Conservation (phyloP, 352 stramenopile species). For the Peronospora belbahrii region DNA sequence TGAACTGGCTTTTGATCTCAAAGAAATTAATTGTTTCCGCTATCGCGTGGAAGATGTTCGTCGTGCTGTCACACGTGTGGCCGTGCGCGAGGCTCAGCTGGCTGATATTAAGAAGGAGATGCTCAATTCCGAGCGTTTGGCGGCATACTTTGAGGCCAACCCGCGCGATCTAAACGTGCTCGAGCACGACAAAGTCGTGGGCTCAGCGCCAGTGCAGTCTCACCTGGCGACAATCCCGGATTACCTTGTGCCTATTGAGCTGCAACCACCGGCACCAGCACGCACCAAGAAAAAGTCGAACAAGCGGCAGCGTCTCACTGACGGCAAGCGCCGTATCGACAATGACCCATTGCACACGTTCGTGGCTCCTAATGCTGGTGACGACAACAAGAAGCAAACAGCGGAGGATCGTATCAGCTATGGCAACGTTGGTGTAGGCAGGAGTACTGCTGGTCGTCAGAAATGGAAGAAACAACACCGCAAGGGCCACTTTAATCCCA, state of each 20-base stretch:
- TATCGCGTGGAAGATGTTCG: conserved; percentile 95
- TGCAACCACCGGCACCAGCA: conserved; percentile 81
- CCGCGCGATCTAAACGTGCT: conserved; percentile 91
- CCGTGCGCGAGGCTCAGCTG: conserved; percentile 92
- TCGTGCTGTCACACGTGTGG: conserved; percentile 90
- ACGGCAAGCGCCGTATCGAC: conserved; percentile 82
- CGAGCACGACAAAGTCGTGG: conserved; percentile 94
- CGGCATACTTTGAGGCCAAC: conserved; percentile 96
- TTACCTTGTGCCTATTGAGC: conserved; percentile 95
- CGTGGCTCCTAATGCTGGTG: conserved; percentile 40
- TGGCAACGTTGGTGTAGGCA: conserved; percentile 86
- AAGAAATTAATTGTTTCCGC: conserved; percentile 97
- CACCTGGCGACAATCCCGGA: conserved; percentile 94
- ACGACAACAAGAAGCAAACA: conserved; percentile 50
- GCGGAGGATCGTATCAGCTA: conserved; percentile 84
- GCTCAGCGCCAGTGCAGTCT: conserved; percentile 89
- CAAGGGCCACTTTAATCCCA: conserved; percentile 90
- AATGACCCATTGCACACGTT: conserved; percentile 98
- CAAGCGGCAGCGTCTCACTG: conserved; percentile 48
- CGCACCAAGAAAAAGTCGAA: conserved; percentile 69
- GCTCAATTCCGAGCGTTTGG: conserved; percentile 95
- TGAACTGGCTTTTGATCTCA: conserved; percentile 94
- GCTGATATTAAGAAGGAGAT: conserved; percentile 97
- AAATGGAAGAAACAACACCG: conserved; percentile 89
- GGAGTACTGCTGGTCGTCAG: conserved; percentile 90